Conservation (phyloP, 495 filamentous ascomycete genomes). For the Penicillium robsamsonii region DNA sequence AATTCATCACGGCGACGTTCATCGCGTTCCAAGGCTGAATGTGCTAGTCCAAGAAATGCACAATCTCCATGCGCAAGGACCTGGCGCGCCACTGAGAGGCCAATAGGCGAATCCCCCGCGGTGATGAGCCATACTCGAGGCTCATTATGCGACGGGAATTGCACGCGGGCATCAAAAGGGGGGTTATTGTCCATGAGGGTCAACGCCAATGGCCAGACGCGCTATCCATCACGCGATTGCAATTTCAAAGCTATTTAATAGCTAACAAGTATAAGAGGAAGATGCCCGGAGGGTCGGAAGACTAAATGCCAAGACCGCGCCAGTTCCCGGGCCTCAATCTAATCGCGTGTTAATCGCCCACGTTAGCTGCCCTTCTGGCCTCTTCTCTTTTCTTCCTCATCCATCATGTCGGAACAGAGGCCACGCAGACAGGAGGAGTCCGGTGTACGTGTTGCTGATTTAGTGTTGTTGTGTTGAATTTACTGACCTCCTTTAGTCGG, state of each 20-base stretch:
- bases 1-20: constrained; percentile 50
- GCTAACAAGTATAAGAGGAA: constrained; percentile 2
- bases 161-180: constrained; percentile 42
- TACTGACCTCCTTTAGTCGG: constrained; percentile 43
- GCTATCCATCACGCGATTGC: constrained; percentile 35
- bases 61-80: constrained; percentile 83
- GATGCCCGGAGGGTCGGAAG: constrained; percentile 16
- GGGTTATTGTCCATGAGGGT: constrained; percentile 40
- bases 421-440: constrained; percentile 42
- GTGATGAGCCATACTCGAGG: constrained; percentile 87
- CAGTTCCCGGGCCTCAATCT: constrained; percentile 14
- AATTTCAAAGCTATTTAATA: background rate
- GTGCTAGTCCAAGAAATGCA: constrained; percentile 73
- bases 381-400: constrained; percentile 24
- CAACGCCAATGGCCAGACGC: constrained; percentile 25
- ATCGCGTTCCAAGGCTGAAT: constrained; percentile 45
- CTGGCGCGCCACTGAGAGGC: constrained; percentile 66
- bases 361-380: constrained; percentile 20
- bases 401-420: constrained; percentile 45
- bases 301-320: constrained; percentile 25
- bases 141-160: constrained; percentile 57
- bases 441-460: constrained; percentile 31
- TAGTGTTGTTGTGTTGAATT: background rate
- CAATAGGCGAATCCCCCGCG: constrained; percentile 76
- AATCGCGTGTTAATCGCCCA: constrained; percentile 1